These are phyloP conservation scores for Fusarium coicis DNA, from an alignment of 2,329 filamentous ascomycete species.

Conservation along the genomic window DNA sequence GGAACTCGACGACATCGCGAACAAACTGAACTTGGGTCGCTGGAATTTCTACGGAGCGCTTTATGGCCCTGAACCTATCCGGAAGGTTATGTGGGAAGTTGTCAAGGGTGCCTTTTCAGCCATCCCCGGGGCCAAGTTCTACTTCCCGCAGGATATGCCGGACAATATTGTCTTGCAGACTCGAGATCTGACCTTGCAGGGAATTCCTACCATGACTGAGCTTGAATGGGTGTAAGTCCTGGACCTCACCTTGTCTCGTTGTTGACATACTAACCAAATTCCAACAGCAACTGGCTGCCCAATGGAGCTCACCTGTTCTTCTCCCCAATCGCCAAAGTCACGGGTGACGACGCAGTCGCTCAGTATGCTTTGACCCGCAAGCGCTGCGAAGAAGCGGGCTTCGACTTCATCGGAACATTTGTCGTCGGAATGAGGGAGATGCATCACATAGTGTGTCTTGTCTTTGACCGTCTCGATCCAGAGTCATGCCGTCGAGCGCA, in stretches of 20 bases:
- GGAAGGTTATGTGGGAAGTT: slow-evolving; percentile 31
- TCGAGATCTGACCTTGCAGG: slow-evolving; percentile 25
- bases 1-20: slow-evolving; percentile 26
- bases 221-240: slow-evolving; percentile 40
- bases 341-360: slow-evolving; percentile 24
- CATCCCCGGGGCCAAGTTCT: slow-evolving; percentile 37
- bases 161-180: slow-evolving; percentile 31
- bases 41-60: slow-evolving; percentile 42
- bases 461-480: slow-evolving; percentile 22
- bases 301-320: slow-evolving; percentile 40
- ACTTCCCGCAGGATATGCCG: slow-evolving; percentile 35
- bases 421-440: slow-evolving; percentile 32
- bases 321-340: slow-evolving; percentile 37
- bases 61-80: slow-evolving; percentile 31
- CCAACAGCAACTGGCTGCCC: slow-evolving; percentile 22
- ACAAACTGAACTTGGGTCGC: slow-evolving; percentile 32
- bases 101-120: slow-evolving; percentile 27
- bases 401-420: slow-evolving; percentile 38
- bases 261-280: accelerated
- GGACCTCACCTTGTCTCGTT: accelerated
- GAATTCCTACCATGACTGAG: slow-evolving; percentile 30
- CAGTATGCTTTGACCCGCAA: slow-evolving; percentile 23
- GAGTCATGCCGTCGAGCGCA: slow-evolving; percentile 27
- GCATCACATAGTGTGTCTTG: slow-evolving; percentile 33
- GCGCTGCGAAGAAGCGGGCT: slow-evolving; percentile 32